These are phyloP conservation scores for Myriosclerotinia curreyana DNA, from an alignment of 2,329 filamentous ascomycete genomes.

Conservation along the genomic window DNA sequence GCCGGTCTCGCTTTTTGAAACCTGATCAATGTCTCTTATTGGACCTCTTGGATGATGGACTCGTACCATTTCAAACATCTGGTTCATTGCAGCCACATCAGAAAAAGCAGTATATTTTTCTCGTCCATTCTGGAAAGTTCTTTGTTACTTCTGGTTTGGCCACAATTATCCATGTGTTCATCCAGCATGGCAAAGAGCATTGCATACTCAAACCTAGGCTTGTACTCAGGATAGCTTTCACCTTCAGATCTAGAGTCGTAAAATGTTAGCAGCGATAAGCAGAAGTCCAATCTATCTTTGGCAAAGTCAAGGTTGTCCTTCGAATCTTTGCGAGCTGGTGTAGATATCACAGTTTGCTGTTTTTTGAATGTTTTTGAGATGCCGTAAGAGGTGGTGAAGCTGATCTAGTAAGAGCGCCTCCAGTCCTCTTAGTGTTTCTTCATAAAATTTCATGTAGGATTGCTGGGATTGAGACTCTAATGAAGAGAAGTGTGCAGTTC, in stretches of 20 bases:
- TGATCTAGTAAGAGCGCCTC: too few relatives aligned
- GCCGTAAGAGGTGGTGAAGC: too few relatives aligned
- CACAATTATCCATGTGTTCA: not conserved
- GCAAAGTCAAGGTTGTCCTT: too few relatives aligned
- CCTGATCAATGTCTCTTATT: not conserved
- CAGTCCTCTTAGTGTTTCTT: too few relatives aligned
- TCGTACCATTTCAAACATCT: slow-evolving; percentile 20
- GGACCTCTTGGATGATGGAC: slow-evolving; percentile 7
- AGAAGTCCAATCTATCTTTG: too few relatives aligned
- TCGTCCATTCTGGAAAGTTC: slow-evolving; percentile 17
- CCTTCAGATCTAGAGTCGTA: too few relatives aligned
- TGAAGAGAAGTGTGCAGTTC: not conserved
- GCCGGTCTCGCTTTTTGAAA: not conserved
- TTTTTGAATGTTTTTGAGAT: too few relatives aligned
- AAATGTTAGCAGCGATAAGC: too few relatives aligned
- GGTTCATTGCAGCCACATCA: slow-evolving; percentile 8
- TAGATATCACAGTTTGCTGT: too few relatives aligned
- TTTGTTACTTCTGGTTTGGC: not conserved
- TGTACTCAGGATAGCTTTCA: too few relatives aligned
- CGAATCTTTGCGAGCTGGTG: too few relatives aligned
- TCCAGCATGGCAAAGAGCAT: slow-evolving; percentile 19
- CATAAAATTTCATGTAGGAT: not conserved
- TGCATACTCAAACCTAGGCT: not conserved
- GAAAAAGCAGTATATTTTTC: not conserved
- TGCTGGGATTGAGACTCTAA: not conserved